Evolutionary conservation across 75 land plant species (phyloP), one percentile per base, ranked within the genome.

Genomic region (Pinus taeda): DNA sequence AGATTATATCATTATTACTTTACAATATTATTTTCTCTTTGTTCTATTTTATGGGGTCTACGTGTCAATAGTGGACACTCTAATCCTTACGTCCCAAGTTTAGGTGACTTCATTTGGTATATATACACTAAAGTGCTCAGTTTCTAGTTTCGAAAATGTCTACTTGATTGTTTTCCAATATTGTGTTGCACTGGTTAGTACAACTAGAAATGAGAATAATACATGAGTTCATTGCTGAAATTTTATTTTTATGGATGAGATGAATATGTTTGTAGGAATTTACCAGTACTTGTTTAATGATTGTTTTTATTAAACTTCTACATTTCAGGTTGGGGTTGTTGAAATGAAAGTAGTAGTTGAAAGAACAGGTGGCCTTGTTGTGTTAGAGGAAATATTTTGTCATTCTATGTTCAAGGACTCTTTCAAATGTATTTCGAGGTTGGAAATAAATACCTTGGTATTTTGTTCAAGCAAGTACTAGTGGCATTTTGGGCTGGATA

Each of bases 261-360:
- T 69, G 18, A 69, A 69, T 39, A 8, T 39, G 20, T 69, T 42
- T 39, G 39, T 36, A 36, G 9, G 36, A 4, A 39, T 21, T 3
- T 18, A 6, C 39, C 20, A 37, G 37, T 29, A 67, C 71, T 39
- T 18, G 37, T 71, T 70, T 80, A 59, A 21, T 42, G 49, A 45
- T 71, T 70, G 75, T 80, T n/a, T 78, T 37, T 21, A 57, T 49
- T 71, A 24, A 70, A 39, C 9, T 57, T 67, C 21, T 56, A 14
- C 29, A 49, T 69, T 79, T 53, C 75, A 95, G 98, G 95, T 95
- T 80, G 99, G 99, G 71, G 86, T 95, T 70, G 98, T 95, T 18
- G 99, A 97, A 78, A 97, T 97, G 92, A 97, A 97, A 83, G 92
- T 97, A 29, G 94, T 88, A 29, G 86, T 97, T 74, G 99, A 97